Evolutionary conservation across 2,329 filamentous ascomycete species (phyloP).

Genomic region (Calonectria henricotiae): DNA sequence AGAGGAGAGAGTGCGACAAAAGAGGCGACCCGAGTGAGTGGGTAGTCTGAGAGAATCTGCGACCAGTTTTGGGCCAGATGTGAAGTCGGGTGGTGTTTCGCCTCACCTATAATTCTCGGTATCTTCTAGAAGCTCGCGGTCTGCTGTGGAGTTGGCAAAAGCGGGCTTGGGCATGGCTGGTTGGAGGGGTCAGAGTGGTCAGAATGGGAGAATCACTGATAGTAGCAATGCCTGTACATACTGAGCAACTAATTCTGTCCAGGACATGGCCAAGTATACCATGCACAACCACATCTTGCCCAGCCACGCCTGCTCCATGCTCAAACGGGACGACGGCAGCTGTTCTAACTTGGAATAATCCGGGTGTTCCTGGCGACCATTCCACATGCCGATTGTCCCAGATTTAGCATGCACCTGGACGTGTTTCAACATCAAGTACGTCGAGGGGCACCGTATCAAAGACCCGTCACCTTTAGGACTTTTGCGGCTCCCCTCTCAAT

Average conservation of each 20-base stretch:
- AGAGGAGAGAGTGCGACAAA: background rate
- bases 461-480: background rate
- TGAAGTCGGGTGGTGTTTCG: constrained; percentile 29
- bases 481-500: background rate
- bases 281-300: constrained; percentile 3
- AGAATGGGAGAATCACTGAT: constrained; percentile 8
- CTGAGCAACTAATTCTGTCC: constrained; percentile 9
- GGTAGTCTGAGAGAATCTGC: background rate
- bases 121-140: constrained; percentile 51
- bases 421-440: constrained; percentile 10
- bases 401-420: background rate
- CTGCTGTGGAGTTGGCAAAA: constrained; percentile 47
- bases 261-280: background rate
- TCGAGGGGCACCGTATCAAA: constrained; percentile 4
- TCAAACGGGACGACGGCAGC: background rate
- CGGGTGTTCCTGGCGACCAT: background rate
- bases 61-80: background rate
- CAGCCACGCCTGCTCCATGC: constrained; percentile 12
- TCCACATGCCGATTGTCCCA: background rate
- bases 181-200: constrained; percentile 41
- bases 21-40: constrained; percentile 3
- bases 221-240: background rate
- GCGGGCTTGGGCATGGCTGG: constrained; percentile 14
- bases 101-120: constrained; percentile 36
- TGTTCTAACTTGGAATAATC: too few species aligned